Evolutionary conservation across 345 rosid species (phyloP).

Genomic region (Eucalyptus pauciflora): DNA sequence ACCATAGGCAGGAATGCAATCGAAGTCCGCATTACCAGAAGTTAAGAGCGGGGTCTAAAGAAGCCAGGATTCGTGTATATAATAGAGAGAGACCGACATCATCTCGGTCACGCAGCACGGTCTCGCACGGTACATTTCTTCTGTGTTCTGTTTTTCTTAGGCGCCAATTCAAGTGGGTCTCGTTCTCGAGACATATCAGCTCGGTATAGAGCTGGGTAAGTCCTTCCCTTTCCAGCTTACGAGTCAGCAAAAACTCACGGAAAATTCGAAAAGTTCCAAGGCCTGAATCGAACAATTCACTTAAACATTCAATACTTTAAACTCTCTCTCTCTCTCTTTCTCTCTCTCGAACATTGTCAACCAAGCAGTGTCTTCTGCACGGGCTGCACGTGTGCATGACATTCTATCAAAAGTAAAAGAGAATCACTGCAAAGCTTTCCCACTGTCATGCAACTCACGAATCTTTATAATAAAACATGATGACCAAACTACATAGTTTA

Average conservation of each 20-base stretch:
- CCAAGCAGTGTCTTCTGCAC: background rate
- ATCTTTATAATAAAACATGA: background rate
- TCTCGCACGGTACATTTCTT: background rate
- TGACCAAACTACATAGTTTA: background rate
- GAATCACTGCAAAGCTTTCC: background rate
- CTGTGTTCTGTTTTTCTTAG: background rate
- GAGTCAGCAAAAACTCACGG: background rate
- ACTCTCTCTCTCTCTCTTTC: too few species aligned
- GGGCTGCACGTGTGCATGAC: background rate
- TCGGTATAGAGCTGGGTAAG: background rate
- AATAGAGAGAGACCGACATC: background rate
- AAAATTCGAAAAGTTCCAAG: background rate
- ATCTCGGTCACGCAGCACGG: background rate
- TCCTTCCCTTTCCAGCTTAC: background rate
- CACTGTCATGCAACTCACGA: background rate
- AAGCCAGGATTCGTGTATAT: background rate
- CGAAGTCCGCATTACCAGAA: background rate
- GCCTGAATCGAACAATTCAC: background rate
- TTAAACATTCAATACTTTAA: too few species aligned
- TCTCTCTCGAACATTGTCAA: background rate
- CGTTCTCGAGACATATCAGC: background rate
- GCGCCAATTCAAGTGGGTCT: background rate
- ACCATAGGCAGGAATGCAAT: background rate
- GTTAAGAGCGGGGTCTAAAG: background rate
- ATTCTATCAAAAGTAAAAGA: background rate